Conservation (phyloP, 257 asterid genomes). For the Przewalskia tangutica region DNA sequence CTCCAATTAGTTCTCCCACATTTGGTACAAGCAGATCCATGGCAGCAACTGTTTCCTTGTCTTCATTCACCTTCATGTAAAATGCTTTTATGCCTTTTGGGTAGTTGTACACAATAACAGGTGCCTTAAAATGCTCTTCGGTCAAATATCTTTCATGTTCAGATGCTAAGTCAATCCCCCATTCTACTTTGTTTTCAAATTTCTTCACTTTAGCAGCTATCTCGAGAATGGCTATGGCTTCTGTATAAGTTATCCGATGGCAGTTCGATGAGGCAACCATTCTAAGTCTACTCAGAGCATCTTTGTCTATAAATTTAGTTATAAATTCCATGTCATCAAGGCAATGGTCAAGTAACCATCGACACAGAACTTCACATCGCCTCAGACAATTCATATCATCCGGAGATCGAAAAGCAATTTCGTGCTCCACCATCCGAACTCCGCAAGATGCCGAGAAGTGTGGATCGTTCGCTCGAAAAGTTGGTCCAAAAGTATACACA, state of each 20-base stretch:
- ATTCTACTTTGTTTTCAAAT: constrained; percentile 83
- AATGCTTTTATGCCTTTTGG: constrained; percentile 91
- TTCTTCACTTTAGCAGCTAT: constrained; percentile 55
- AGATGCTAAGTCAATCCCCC: constrained; percentile 98
- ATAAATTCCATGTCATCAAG: constrained; percentile 87
- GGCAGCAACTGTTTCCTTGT: constrained; percentile 91
- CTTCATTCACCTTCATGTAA: constrained; percentile 96
- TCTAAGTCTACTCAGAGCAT: constrained; percentile 60
- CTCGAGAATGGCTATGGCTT: constrained; percentile 71
- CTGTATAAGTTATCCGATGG: constrained; percentile 68
- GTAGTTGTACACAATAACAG: constrained; percentile 92
- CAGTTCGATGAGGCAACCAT: constrained; percentile 73
- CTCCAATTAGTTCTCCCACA: constrained; percentile 98
- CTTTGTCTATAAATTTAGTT: constrained; percentile 46
- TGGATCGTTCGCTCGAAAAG: constrained; percentile 94
- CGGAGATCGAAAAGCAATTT: constrained; percentile 79
- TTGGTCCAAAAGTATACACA: constrained; percentile 93
- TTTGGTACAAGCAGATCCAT: constrained; percentile 99
- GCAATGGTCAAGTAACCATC: constrained; percentile 89
- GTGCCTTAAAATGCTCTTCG: constrained; percentile 80
- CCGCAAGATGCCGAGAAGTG: constrained; percentile 90
- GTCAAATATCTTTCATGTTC: constrained; percentile 95
- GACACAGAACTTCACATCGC: constrained; percentile 80
- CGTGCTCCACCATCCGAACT: constrained; percentile 99
- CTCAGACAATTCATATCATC: constrained; percentile 98